Conservation (phyloP, 2,329 filamentous ascomycete species). For the Hymenotorrendiella dingleyae region DNA sequence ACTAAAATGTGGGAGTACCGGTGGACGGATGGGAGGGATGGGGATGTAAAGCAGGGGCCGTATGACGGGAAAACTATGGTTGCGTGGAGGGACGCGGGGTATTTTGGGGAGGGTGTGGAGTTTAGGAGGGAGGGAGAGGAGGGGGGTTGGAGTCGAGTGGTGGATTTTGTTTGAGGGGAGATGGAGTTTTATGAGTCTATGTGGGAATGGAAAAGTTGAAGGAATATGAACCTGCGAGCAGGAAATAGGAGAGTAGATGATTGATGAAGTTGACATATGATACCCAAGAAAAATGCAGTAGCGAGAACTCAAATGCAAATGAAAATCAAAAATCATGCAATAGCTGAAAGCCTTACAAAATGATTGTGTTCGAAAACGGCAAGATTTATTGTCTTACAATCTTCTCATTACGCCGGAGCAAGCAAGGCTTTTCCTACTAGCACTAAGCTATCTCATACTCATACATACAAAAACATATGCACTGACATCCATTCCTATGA, state of each 20-base stretch:
- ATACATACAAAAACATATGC: conserved; percentile 6
- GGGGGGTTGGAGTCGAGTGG: conserved; percentile 31
- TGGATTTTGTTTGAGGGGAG: conserved; percentile 33
- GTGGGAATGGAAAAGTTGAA: too few relatives aligned
- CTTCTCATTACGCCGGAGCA: not conserved
- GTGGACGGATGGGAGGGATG: conserved; percentile 85
- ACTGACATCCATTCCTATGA: not conserved
- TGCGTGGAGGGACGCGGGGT: conserved; percentile 85
- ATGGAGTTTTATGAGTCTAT: too few relatives aligned
- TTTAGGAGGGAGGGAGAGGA: conserved; percentile 57
- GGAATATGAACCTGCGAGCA: too few relatives aligned
- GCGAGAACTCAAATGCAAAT: conserved; percentile 2
- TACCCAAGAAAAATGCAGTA: too few relatives aligned
- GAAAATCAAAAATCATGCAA: too few relatives aligned
- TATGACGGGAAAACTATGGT: conserved; percentile 83
- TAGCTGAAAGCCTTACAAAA: not conserved
- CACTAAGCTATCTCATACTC: conserved; percentile 14
- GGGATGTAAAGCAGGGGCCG: conserved; percentile 72
- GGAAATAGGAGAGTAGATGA: too few relatives aligned
- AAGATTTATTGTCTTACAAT: too few relatives aligned
- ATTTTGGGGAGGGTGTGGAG: conserved; percentile 86
- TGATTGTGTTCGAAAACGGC: too few relatives aligned
- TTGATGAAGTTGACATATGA: conserved; percentile 12
- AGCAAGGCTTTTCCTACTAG: not conserved
- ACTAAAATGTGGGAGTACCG: conserved; percentile 76